Conservation (phyloP, 2,329 filamentous ascomycete genomes). For the Penicillium sumatraense region DNA sequence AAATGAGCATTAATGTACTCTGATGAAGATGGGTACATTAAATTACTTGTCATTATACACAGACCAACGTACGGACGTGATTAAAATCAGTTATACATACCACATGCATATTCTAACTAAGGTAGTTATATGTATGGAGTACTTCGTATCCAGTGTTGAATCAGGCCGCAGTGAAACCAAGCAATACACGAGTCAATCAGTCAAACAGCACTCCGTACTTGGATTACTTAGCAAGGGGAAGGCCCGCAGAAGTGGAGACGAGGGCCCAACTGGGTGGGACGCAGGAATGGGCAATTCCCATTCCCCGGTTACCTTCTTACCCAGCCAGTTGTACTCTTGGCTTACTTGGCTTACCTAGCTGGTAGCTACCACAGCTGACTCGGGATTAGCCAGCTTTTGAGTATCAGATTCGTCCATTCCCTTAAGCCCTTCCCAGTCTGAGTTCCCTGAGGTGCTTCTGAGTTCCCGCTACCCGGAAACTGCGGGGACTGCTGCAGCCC, state of each 20-base stretch:
- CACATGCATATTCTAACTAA: no score
- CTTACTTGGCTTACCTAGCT: no score
- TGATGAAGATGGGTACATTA: no score
- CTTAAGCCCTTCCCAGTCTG: neutral
- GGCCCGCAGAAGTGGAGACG: conserved; percentile 1
- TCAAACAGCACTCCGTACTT: no score
- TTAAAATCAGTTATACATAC: no score
- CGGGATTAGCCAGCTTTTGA: neutral
- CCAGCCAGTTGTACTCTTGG: no score
- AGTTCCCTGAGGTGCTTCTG: no score
- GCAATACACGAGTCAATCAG: neutral
- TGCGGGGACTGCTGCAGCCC: neutral
- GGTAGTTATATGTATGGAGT: neutral
- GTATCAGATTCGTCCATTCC: neutral
- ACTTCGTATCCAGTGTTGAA: neutral
- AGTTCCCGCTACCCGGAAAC: neutral
- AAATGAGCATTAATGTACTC: neutral
- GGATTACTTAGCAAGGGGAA: neutral
- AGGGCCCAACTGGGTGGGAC: neutral
- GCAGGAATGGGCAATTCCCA: neutral
- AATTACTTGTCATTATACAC: no score
- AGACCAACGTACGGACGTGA: no score
- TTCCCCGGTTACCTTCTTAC: no score
- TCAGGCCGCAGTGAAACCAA: neutral
- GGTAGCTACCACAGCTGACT: no score